Percentiles rank a stretch among this genome's conserved stretches.
These are phyloP conservation scores for Barnettozyma hawaiiensis DNA, from an alignment of 1,139 yeast species.

Conservation along the genomic window DNA sequence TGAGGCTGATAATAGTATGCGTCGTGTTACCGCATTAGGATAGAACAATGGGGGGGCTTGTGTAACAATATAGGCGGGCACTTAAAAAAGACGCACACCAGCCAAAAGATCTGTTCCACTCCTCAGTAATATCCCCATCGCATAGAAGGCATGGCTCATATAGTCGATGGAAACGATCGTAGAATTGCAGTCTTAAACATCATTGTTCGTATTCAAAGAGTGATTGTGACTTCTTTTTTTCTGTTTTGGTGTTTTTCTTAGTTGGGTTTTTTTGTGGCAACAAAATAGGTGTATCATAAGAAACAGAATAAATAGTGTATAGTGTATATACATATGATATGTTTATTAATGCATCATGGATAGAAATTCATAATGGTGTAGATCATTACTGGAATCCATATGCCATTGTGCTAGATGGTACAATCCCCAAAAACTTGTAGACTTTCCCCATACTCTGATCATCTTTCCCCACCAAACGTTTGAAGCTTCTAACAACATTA, in stretches of 20 bases:
- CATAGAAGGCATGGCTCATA: too few species aligned
- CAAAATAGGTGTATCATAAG: too few species aligned
- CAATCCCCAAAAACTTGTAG: conserved; percentile 65
- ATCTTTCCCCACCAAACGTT: conserved; percentile 57
- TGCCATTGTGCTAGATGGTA: conserved; percentile 36
- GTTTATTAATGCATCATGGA: too few species aligned
- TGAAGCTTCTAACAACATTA: conserved; percentile 51
- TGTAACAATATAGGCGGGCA: neutral
- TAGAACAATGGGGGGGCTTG: conserved; percentile 6
- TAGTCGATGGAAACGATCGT: too few species aligned
- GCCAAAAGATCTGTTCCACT: too few species aligned
- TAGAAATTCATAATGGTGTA: neutral
- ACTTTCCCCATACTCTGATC: conserved; percentile 69
- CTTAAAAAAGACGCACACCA: neutral
- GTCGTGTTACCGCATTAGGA: conserved; percentile 6
- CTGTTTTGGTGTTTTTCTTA: too few species aligned
- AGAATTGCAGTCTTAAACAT: too few species aligned
- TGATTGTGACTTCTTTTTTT: neutral
- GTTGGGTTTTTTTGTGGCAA: too few species aligned
- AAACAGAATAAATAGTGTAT: neutral
- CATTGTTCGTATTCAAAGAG: too few species aligned
- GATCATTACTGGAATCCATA: conserved; percentile 10
- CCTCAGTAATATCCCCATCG: too few species aligned
- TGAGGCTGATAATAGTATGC: neutral
- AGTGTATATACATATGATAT: too few species aligned